Evolutionary conservation across 2,329 filamentous ascomycete genomes (phyloP).

Genomic region (Fusarium clavum): DNA sequence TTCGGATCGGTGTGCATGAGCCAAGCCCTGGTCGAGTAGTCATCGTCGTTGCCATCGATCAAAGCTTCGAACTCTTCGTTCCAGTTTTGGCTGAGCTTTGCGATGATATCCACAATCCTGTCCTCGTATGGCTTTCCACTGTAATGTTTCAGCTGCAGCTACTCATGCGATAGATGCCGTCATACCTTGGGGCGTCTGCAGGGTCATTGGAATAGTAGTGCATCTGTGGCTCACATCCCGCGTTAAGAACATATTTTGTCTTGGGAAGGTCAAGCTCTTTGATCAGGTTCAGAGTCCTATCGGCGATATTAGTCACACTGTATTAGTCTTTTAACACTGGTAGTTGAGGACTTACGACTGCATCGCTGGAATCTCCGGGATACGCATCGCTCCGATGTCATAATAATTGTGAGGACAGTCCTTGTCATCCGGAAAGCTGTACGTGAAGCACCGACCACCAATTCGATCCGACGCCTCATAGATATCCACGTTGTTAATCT

Average conservation of each 20-base stretch:
- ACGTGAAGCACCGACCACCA: constrained; percentile 13
- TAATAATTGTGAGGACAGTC: constrained; percentile 30
- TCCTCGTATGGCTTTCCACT: background rate
- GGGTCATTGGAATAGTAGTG: constrained; percentile 6
- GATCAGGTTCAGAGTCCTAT: constrained; percentile 8
- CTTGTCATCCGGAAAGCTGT: constrained; percentile 2
- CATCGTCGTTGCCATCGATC: background rate
- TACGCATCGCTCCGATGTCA: constrained; percentile 33
- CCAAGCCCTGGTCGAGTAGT: constrained; percentile 16
- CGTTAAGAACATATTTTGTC: background rate
- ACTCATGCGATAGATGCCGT: rapidly evolving
- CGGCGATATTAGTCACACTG: rapidly evolving
- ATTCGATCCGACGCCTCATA: constrained; percentile 25
- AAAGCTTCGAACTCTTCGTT: background rate
- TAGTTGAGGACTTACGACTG: constrained; percentile 3
- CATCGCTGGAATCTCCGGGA: constrained; percentile 25
- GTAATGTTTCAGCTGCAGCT: rapidly evolving
- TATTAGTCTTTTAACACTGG: rapidly evolving
- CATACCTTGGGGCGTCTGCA: background rate
- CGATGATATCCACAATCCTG: background rate
- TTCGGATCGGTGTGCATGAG: constrained; percentile 5
- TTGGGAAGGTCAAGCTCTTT: background rate
- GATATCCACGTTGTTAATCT: constrained; percentile 26
- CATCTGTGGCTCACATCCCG: constrained; percentile 4
- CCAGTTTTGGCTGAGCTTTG: background rate